Base-by-base conservation (phyloP, 805 yeast genomes). In the Myxozyma geophila region DNA sequence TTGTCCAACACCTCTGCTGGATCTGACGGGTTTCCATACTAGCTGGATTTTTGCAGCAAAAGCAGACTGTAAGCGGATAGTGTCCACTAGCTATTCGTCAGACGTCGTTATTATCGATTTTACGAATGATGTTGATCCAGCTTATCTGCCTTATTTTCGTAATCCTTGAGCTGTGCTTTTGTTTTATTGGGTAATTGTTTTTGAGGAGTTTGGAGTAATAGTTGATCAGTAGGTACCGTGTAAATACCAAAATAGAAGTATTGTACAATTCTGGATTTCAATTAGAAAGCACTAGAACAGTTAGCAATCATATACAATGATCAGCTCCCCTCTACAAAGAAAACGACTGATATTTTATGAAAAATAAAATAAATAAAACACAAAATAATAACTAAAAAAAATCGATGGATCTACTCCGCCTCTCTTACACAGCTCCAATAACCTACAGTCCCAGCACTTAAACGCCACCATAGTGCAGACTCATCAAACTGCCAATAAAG, bases 401-500 rank as follows among this genome's bases (percentile, higher is more conserved):
- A 19, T 21, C 10, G 39, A 6, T 37, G 21, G 17, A 13, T n/a
- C 46, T n/a, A 37, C 12, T 35, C 9, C 43, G 23, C 43, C 37
- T 35, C 43, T 50, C 28, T 33, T 40, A 37, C 55, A 37, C 46
- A 17, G 10, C 37, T 28, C 28, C 21, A n/a, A 15, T n/a, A 23
- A 44, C 50, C 28, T 35, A 10, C 21, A 46, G 8, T 8, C 36
- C 17, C 15, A 12, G 10, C 13, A 10, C 35, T 39, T 55, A 55
- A 35, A 55, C 39, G 10, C 55, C 59, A 21, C 57, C 62, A 47
- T 48, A 56, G 58, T 60, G 73, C 62, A 89, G 77, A 9, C 92
- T 80, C 99, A 95, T 95, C 77, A 95, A 84, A 56, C 97, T 90
- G 59, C 98, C 99, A 66, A 95, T 90, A 76, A 95, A 95, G 0